phyloP scores from a whole-genome alignment of 2,329 filamentous ascomycete species.

The Claviceps quebecensis region DNA sequence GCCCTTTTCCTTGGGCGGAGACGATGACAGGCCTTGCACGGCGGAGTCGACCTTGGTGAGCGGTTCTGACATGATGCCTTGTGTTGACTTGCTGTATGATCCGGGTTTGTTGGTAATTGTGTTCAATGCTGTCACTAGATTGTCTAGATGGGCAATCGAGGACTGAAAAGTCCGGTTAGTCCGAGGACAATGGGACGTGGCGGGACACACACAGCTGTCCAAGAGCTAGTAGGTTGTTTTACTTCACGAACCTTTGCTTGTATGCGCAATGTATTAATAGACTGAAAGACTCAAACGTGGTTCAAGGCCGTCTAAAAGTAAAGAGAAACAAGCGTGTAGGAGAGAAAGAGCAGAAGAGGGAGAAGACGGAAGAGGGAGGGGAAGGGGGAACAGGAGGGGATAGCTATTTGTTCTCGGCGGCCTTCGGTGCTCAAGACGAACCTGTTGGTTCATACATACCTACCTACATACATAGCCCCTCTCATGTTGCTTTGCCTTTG shows the following conservation, averaged over 20 bases:
- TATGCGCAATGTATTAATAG: not conserved
- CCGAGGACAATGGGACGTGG: not conserved
- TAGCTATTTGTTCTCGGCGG: constrained; percentile 19
- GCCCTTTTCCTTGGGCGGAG: constrained; percentile 51
- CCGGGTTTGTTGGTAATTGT: too few relatives aligned
- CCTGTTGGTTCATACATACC: not conserved
- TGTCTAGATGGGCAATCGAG: not conserved
- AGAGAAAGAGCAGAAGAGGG: constrained; percentile 6
- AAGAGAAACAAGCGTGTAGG: constrained; percentile 5
- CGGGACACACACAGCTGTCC: not conserved
- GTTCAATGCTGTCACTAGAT: not conserved
- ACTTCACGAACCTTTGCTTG: constrained; percentile 5
- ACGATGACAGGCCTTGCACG: constrained; percentile 62
- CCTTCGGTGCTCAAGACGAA: constrained; percentile 7
- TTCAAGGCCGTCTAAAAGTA: constrained; percentile 10
- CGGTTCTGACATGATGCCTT: constrained; percentile 31
- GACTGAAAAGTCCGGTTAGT: not conserved
- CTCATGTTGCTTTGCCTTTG: constrained; percentile 17
- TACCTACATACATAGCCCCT: constrained; percentile 9
- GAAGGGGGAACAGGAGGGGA: constrained; percentile 13
- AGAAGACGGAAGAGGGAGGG: constrained; percentile 11
- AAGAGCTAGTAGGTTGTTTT: not conserved
- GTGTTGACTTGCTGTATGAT: not conserved
- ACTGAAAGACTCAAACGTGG: not conserved
- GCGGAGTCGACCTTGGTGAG: constrained; percentile 86